A percentile compares a stretch with the other conserved stretches of the same genome.
phyloP scores from a whole-genome alignment of 208 protist species.

The Leishmania gerbilli region DNA sequence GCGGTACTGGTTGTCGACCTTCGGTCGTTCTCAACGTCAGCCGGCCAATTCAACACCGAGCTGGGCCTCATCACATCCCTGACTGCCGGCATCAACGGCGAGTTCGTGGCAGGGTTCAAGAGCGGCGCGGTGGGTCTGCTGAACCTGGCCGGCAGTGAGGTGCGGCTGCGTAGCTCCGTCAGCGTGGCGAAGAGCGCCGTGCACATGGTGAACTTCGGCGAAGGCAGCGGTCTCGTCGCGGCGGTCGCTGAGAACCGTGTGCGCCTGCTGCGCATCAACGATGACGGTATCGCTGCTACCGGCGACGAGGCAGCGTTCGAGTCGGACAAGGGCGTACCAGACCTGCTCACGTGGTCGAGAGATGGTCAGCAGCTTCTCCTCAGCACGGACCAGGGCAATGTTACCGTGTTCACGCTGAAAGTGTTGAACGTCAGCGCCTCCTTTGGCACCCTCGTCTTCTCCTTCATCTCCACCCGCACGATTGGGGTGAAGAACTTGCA shows the following conservation, averaged over 20 bases:
- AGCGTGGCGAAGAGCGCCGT: conserved; percentile 40
- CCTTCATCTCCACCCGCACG: conserved; percentile 84
- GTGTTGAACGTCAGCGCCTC: conserved; percentile 79
- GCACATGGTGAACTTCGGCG: conserved; percentile 42
- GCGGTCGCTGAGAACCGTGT: conserved; percentile 49
- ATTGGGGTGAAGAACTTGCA: conserved; percentile 85
- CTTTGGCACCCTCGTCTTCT: conserved; percentile 77
- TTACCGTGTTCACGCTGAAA: conserved; percentile 79
- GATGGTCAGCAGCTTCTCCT: conserved; percentile 92
- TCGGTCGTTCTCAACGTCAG: conserved; percentile 38
- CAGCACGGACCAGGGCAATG: conserved; percentile 68
- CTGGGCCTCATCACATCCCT: conserved; percentile 66
- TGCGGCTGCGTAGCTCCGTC: conserved; percentile 40
- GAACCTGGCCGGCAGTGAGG: conserved; percentile 37
- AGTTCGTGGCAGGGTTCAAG: conserved; percentile 60
- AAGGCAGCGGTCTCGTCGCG: conserved; percentile 51
- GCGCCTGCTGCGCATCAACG: conserved; percentile 60
- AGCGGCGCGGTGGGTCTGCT: conserved; percentile 61
- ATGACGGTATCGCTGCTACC: conserved; percentile 41
- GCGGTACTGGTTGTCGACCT: conserved; percentile 63
- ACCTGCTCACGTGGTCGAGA: conserved; percentile 64
- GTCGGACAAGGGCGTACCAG: conserved; percentile 7
- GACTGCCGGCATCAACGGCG: conserved; percentile 28
- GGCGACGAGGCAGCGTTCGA: conserved; percentile 30
- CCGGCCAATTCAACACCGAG: conserved; percentile 75